Conservation (phyloP, 2,329 filamentous ascomycete species). For the Stachybotrys chlorohalonatus region DNA sequence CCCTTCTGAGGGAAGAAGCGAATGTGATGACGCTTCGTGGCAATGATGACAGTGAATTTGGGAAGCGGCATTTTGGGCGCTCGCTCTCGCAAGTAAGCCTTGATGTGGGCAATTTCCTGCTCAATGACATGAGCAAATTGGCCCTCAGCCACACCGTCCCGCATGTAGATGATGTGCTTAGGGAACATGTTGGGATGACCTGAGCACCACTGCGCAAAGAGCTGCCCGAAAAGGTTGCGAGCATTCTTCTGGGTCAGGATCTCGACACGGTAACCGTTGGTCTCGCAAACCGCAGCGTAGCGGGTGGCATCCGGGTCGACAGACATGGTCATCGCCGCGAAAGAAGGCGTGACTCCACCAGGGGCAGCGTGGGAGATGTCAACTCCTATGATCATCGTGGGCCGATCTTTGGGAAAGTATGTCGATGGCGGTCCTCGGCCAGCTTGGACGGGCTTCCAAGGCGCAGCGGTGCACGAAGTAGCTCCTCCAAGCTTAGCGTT, state of each 20-base stretch:
- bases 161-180: conserved; percentile 78
- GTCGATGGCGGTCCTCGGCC: background rate
- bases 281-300: conserved; percentile 72
- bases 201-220: conserved; percentile 58
- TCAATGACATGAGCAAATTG: conserved; percentile 76
- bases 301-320: conserved; percentile 61
- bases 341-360: conserved; percentile 58
- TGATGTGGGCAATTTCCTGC: conserved; percentile 44
- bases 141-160: conserved; percentile 84
- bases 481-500: conserved; percentile 89
- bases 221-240: conserved; percentile 51
- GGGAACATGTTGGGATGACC: conserved; percentile 40
- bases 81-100: conserved; percentile 29
- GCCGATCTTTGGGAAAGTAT: conserved; percentile 32
- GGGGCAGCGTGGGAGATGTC: conserved; percentile 82
- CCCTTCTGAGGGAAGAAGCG: conserved; percentile 71
- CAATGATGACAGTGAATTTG: conserved; percentile 78
- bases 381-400: conserved; percentile 78
- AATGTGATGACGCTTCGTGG: conserved; percentile 89
- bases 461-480: conserved; percentile 42
- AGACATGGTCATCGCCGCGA: conserved; percentile 81
- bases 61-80: conserved; percentile 29
- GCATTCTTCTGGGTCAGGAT: conserved; percentile 64
- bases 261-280: conserved; percentile 75
- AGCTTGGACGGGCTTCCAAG: conserved; percentile 19